Percentiles rank a stretch among this genome's conserved stretches.
Evolutionary conservation across 768 basidiomycete species (phyloP).

Genomic region (Lactifluus subvellereus): DNA sequence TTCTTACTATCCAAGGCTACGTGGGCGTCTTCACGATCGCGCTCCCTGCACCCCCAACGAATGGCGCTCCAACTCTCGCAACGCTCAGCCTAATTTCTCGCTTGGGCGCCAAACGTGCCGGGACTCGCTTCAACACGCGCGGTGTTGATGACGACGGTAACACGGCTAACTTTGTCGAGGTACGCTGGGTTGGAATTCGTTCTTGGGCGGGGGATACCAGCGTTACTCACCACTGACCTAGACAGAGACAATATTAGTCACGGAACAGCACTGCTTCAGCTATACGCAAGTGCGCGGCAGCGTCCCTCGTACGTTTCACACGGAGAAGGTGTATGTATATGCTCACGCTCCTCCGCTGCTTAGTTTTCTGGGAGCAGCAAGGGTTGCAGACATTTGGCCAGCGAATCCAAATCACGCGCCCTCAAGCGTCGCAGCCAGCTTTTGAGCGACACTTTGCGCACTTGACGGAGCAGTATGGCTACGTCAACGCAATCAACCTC

Average conservation of each 20-base stretch:
- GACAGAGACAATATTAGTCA: slow-evolving; percentile 89
- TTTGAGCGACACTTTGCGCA: slow-evolving; percentile 92
- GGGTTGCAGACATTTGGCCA: slow-evolving; percentile 93
- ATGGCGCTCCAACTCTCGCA: slow-evolving; percentile 64
- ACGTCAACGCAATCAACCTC: slow-evolving; percentile 84
- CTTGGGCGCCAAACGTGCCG: slow-evolving; percentile 91
- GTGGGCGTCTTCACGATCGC: slow-evolving; percentile 79
- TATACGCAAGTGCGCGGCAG: slow-evolving; percentile 94
- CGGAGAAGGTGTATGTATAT: slow-evolving; percentile 5
- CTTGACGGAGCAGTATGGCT: slow-evolving; percentile 78
- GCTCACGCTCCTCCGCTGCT: slow-evolving; percentile 10
- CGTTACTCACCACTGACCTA: slow-evolving; percentile 30
- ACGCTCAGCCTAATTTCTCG: slow-evolving; percentile 81
- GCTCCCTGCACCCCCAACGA: slow-evolving; percentile 66
- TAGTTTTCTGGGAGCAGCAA: slow-evolving; percentile 99
- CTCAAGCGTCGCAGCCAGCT: slow-evolving; percentile 93
- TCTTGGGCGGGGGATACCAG: background rate
- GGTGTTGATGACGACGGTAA: slow-evolving; percentile 95
- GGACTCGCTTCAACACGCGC: slow-evolving; percentile 94
- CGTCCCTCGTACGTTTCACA: slow-evolving; percentile 72
- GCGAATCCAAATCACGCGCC: slow-evolving; percentile 90
- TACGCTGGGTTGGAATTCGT: slow-evolving; percentile 30
- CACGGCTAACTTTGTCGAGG: slow-evolving; percentile 96
- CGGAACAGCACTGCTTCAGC: slow-evolving; percentile 82
- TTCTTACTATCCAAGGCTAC: slow-evolving; percentile 91